Conservation (phyloP, 257 asterid genomes). For the Catharanthus roseus region DNA sequence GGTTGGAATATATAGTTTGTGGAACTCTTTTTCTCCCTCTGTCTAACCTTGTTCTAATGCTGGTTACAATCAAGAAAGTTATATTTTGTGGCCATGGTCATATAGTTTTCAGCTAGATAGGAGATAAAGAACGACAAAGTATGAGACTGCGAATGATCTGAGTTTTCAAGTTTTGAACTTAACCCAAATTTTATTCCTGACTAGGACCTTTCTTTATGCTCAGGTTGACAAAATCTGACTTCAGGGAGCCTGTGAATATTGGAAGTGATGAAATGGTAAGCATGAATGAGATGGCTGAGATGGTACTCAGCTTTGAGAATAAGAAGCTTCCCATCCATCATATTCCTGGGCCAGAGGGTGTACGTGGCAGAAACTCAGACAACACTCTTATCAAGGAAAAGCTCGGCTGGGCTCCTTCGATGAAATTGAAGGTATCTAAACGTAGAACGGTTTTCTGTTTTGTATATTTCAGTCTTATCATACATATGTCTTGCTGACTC, state of each 20-base stretch:
- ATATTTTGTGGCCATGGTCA: neutral
- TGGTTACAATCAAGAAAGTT: neutral
- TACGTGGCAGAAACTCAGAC: slow-evolving; percentile 83
- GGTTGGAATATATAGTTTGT: neutral
- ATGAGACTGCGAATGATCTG: neutral
- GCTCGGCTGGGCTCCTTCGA: slow-evolving; percentile 86
- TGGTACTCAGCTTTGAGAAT: slow-evolving; percentile 63
- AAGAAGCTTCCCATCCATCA: slow-evolving; percentile 78
- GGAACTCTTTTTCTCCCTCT: neutral
- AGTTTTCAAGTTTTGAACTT: neutral
- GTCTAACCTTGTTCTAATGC: neutral
- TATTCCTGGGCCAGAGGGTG: slow-evolving; percentile 87
- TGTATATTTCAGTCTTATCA: slow-evolving; percentile 1
- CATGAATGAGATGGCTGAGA: slow-evolving; percentile 92
- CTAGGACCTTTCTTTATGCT: neutral
- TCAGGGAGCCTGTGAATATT: slow-evolving; percentile 77
- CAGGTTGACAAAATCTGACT: slow-evolving; percentile 78
- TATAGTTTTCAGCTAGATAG: neutral
- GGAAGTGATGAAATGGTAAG: slow-evolving; percentile 93
- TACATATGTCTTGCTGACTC: neutral
- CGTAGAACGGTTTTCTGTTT: neutral
- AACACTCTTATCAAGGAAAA: slow-evolving; percentile 75
- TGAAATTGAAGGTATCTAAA: slow-evolving; percentile 59
- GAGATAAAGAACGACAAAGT: neutral
- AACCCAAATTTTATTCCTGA: neutral